Percentiles rank a stretch among this genome's conserved stretches.
Evolutionary conservation across 768 basidiomycete genomes (phyloP).

Genomic region (Coprinopsis strossmayeri): DNA sequence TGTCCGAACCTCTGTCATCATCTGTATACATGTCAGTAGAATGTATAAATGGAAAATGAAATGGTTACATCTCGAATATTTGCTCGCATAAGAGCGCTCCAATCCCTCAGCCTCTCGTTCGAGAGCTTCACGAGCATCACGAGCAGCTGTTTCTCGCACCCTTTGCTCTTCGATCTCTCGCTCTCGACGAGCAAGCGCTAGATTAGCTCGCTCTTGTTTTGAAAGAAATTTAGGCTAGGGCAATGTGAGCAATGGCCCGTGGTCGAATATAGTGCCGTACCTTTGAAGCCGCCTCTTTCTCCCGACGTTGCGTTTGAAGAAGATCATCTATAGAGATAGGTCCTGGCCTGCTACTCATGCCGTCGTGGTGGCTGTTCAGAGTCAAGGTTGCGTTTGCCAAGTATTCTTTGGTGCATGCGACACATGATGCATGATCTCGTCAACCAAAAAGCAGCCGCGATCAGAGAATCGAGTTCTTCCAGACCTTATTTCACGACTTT

Average conservation of each 20-base stretch:
- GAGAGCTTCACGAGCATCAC: slow-evolving; percentile 58
- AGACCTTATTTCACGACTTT: not conserved
- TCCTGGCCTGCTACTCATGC: slow-evolving; percentile 47
- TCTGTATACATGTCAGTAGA: slow-evolving; percentile 26
- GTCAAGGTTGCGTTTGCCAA: slow-evolving; percentile 1
- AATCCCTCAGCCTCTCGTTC: slow-evolving; percentile 73
- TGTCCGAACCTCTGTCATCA: slow-evolving; percentile 47
- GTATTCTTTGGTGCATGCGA: not conserved
- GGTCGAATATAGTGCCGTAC: slow-evolving; percentile 33
- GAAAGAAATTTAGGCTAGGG: slow-evolving; percentile 87
- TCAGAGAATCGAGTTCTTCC: not conserved
- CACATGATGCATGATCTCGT: not conserved
- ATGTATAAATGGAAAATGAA: slow-evolving; percentile 11
- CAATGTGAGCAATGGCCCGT: slow-evolving; percentile 7
- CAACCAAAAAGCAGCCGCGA: not conserved
- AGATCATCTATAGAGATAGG: slow-evolving; percentile 88
- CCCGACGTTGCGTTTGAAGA: slow-evolving; percentile 79
- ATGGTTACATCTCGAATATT: slow-evolving; percentile 24
- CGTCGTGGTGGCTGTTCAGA: slow-evolving; percentile 14
- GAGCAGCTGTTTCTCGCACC: slow-evolving; percentile 54
- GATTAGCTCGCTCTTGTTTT: slow-evolving; percentile 83
- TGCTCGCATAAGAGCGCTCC: slow-evolving; percentile 41
- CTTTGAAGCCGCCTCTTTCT: slow-evolving; percentile 88
- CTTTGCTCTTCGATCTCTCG: slow-evolving; percentile 75
- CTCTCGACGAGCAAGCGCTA: slow-evolving; percentile 83